phyloP scores from a whole-genome alignment of 345 rosid genomes.

The Eucalyptus tenuipes region DNA sequence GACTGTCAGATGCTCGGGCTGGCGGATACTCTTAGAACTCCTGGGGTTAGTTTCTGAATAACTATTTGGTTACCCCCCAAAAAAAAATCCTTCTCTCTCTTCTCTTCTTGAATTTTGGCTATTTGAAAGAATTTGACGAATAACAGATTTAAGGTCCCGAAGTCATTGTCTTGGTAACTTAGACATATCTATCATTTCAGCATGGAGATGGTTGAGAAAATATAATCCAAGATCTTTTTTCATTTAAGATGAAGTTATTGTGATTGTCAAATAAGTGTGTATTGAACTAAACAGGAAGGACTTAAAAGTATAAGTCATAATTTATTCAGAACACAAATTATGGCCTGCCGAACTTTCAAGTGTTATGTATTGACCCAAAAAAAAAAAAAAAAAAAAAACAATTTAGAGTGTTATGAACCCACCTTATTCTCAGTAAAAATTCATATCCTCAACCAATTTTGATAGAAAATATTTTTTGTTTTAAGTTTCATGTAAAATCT shows the following conservation, averaged over 20 bases:
- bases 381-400: not conserved
- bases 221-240: not conserved
- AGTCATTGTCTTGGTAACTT: not conserved
- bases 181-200: not conserved
- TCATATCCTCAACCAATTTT: not conserved
- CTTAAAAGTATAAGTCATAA: not conserved
- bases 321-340: not conserved
- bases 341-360: not conserved
- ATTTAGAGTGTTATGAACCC: not conserved
- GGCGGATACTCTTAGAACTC: constrained; percentile 57
- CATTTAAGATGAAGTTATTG: not conserved
- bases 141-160: not conserved
- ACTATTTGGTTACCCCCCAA: not conserved
- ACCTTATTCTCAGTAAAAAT: not conserved
- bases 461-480: not conserved
- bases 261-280: not conserved
- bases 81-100: not conserved
- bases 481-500: not conserved
- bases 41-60: constrained; percentile 45
- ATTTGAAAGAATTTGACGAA: not conserved
- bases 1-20: constrained; percentile 26
- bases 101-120: not conserved
- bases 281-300: not conserved
- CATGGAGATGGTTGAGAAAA: not conserved
- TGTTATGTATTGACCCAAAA: not conserved